Evolutionary conservation across 2,329 filamentous ascomycete species (phyloP).

Genomic region (Colletotrichum caudatum): DNA sequence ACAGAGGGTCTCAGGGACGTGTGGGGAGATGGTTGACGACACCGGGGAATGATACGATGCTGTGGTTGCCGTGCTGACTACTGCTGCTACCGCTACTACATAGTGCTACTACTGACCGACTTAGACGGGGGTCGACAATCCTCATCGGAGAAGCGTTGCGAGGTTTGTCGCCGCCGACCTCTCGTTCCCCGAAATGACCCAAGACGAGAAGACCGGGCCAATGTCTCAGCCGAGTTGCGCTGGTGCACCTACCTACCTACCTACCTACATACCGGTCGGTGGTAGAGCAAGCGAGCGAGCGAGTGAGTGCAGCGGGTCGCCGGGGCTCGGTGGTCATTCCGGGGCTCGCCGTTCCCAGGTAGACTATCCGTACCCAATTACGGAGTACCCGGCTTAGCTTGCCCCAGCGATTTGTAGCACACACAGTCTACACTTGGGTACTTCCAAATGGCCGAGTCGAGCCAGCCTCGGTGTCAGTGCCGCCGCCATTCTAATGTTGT

Average conservation of each 20-base stretch:
- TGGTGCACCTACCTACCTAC: no score
- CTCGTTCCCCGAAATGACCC: background rate
- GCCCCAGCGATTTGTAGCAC: background rate
- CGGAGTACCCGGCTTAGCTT: no score
- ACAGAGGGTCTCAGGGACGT: background rate
- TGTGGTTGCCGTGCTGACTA: slow-evolving; percentile 8
- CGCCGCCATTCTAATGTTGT: slow-evolving; percentile 1
- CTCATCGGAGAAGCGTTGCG: background rate
- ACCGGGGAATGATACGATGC: background rate
- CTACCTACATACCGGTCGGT: no score
- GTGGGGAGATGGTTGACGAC: background rate
- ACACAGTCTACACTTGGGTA: background rate
- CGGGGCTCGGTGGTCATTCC: background rate
- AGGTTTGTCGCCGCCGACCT: background rate
- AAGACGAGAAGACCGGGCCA: background rate
- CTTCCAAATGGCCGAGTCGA: background rate
- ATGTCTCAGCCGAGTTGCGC: background rate
- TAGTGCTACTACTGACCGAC: background rate
- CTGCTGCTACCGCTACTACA: no score
- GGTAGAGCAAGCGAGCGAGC: background rate
- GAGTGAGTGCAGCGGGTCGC: background rate
- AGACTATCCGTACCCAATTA: no score
- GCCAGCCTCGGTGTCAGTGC: slow-evolving; percentile 15
- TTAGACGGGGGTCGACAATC: background rate
- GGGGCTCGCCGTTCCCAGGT: background rate